Evolutionary conservation across 1,284 basidiomycete genomes (phyloP), one percentile per base, ranked within the genome.

Genomic region (Peniophora sp.): DNA sequence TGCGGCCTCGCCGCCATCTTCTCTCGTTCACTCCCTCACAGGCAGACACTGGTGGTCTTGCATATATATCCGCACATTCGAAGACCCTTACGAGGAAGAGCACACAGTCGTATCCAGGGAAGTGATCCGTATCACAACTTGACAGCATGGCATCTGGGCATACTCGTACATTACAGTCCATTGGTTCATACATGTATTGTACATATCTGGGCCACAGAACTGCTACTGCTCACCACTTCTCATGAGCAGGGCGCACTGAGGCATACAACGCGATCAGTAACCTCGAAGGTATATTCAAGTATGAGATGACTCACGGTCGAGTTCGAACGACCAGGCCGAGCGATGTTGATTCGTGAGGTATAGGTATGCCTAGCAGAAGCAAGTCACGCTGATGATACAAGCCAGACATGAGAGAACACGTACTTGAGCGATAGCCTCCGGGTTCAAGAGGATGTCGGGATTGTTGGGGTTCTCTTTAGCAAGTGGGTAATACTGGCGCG

Each of bases 311-410:
- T 69, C 59, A 81, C 81, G 64, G 57, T 86, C 84, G 45, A 86
- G 69, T 59, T 86, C 83, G 78, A 81, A 83, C n/a, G 80, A 80
- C 78, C 76, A 83, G 3, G 79, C 72, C 27, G 78, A 81, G 15
- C 75, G 68, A 47, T 80, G 75, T 64, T 86, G 83, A 23, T 77
- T 70, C 3, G 71, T 70, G n/a, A 84, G 71, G 59, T 72, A 74
- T 10, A 80, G 62, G 54, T 83, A 84, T 1, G 76, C 64, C 62
- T 64, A n/a, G 6, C 8, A 45, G 23, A 6, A 48, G 5, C 27
- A 44, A 20, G 20, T 14, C 15, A 14, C 48, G 8, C 12, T 5
- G 15, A 22, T 24, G 17, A 20, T 9, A 75, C 76, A 47, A 36
- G 22, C 8, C 15, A 9, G 36, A 45, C 15, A 23, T 34, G 14